Evolutionary conservation across 2,329 filamentous ascomycete genomes (phyloP).

Genomic region (Arthrobotrys sphaeroides): DNA sequence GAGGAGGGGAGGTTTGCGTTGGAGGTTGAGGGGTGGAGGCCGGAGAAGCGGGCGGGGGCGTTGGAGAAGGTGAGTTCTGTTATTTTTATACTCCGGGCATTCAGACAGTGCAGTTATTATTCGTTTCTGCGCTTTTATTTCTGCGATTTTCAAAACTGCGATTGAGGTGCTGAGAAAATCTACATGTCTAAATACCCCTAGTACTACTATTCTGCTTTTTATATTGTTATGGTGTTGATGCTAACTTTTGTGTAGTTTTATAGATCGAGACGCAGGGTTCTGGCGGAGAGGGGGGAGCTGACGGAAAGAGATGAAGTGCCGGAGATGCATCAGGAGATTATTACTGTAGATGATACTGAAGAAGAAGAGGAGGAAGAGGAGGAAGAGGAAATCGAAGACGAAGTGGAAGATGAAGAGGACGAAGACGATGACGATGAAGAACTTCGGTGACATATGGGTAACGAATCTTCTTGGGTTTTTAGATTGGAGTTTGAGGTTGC

Average conservation of each 20-base stretch:
- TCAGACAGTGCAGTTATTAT: too few species aligned
- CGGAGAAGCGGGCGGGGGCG: constrained; percentile 71
- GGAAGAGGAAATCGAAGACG: constrained; percentile 32
- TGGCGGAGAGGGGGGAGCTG: constrained; percentile 36
- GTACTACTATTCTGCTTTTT: too few species aligned
- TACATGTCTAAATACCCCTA: too few species aligned
- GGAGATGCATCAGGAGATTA: constrained; percentile 23
- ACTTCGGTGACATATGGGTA: neutral
- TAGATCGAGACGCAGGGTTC: constrained; percentile 21
- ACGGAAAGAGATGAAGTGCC: constrained; percentile 8
- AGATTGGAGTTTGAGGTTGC: neutral
- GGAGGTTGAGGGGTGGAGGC: constrained; percentile 88
- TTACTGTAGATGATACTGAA: constrained; percentile 47
- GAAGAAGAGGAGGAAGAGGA: too few species aligned
- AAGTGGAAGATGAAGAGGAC: constrained; percentile 17
- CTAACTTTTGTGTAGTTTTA: constrained; percentile 34
- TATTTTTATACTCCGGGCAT: too few species aligned
- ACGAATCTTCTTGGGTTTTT: neutral
- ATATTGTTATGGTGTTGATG: too few species aligned
- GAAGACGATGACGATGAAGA: constrained; percentile 19
- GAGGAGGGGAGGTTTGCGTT: constrained; percentile 83
- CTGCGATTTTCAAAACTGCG: too few species aligned
- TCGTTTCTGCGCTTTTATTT: too few species aligned
- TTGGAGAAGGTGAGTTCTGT: constrained; percentile 45
- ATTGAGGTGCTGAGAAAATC: too few species aligned